Base-by-base conservation (phyloP, 2,329 filamentous ascomycete genomes). In the Fusarium sp. region DNA sequence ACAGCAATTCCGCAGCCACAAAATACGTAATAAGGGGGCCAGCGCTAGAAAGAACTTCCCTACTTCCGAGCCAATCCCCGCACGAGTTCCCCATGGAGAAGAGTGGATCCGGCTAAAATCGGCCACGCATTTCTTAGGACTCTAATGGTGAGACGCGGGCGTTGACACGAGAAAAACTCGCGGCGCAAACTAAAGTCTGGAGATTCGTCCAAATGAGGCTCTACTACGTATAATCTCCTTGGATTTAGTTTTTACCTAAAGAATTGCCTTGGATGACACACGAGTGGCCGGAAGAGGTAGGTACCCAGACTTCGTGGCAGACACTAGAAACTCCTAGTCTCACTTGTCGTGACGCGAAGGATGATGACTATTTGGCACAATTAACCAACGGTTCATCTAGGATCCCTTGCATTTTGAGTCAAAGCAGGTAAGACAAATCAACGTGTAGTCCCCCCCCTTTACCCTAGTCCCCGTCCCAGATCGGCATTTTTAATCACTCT, bases 51-150 rank as follows among this genome's bases (percentile, higher is more conserved):
- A 62, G 28, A 13, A 21, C 12, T 23, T 37, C 42, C 30, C 28
- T 42, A n/a, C n/a, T 47, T 37, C n/a, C 52, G 67, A 70, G 40
- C 67, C 67, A 69, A 69, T 69, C 67, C 65, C 65, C 67, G 46
- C 65, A 70, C 59, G 46, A n/a, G 50, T 69, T 69, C 67, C 67
- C 59, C 67, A 65, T 65, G 67, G 67, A 59, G 47, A 64, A 38
- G 50, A 65, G 67, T 69, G 67, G 67, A 69, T 7, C 37, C 62
- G 58, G 57, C 28, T 63, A 52, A 63, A 63, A 18, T 38, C 60
- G 58, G 47, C 25, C 40, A 40, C 5, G n/a, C 33, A 38, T 28
- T 28, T 37, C 12, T 42, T 23, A 37, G 16, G 13, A 21, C 25
- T 54, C 10, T 5, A 2, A 52, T 65, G 66, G 66, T 65, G 66